Base-by-base conservation (phyloP, 1,284 basidiomycete species). In the Tilletiaria anomala region DNA sequence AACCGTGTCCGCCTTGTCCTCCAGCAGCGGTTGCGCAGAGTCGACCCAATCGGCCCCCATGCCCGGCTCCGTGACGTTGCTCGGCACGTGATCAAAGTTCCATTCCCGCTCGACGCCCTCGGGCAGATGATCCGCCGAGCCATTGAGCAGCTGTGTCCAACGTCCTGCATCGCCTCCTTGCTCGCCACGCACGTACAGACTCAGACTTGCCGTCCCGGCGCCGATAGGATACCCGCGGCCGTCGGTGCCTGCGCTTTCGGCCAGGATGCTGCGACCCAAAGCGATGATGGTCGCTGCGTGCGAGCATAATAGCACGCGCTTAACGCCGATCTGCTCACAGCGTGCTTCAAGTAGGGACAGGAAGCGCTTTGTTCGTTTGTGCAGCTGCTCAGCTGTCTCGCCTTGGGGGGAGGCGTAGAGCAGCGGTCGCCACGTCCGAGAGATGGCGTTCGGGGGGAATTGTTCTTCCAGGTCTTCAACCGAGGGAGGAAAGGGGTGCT, bases 251-350 rank as follows among this genome's bases (percentile, higher is more conserved):
- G 41, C 35, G 31, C 50, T 51, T 33, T 78, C 72, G 1, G 73
- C 76, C 4, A 77, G 49, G 29, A 87, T 71, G 31, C 71, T 75
- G 41, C 78, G 71, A 4, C 75, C 74, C 33, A 88, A 73, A 3
- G 78, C 77, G 48, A 84, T 83, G 47, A 74, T 71, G 4, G 82
- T 79, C 12, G 83, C 84, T 0, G 84, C 84, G 61, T 88, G 84
- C 45, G 76, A 78, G 50, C 84, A 73, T 20, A 88, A 67, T 26
- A 87, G 59, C 11, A 85, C 70, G 5, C 73, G 70, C 45, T 61
- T 69, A 50, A 75, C 70, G 62, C 71, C 67, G 8, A 50, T 45
- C 12, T 48, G 32, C 3, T 43, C 32, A 35, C 58, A 57, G 1
- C 56, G 45, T 18, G 36, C 19, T 3, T 53, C 37, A 34, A 63